A percentile compares a stretch with the other conserved stretches of the same genome.
Evolutionary conservation across 1,139 yeast genomes (phyloP).

Genomic region (Pichia sp.): DNA sequence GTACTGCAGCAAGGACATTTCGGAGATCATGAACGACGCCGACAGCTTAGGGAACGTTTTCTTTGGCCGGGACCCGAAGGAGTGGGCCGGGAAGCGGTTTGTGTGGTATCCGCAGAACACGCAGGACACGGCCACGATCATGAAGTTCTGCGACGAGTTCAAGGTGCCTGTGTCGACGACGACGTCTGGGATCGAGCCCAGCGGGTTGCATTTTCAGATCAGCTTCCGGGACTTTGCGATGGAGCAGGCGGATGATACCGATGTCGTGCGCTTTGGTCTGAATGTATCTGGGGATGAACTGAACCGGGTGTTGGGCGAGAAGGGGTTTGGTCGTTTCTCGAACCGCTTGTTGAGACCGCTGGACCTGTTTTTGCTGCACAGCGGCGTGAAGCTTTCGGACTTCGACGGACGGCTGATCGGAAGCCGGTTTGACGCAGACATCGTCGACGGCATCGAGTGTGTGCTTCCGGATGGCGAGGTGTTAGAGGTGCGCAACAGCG

Average conservation of each 20-base stretch:
- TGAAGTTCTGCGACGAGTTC: conserved; percentile 26
- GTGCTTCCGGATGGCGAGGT: conserved; percentile 30
- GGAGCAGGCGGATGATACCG: neutral
- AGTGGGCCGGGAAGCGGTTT: conserved; percentile 25
- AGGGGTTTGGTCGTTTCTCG: conserved; percentile 1
- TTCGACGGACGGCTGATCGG: conserved; percentile 11
- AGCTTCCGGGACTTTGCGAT: conserved; percentile 15
- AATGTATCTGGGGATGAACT: conserved; percentile 6
- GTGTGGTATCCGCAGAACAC: conserved; percentile 24
- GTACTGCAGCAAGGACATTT: conserved; percentile 33
- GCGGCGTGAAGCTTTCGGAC: conserved; percentile 20
- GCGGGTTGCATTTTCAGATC: conserved; percentile 19
- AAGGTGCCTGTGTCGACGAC: conserved; percentile 25
- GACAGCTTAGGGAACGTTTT: conserved; percentile 42
- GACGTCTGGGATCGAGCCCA: conserved; percentile 7
- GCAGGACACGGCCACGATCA: conserved; percentile 22
- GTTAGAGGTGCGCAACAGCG: conserved; percentile 7
- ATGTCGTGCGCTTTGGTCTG: neutral
- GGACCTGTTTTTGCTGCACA: conserved; percentile 21
- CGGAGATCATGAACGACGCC: conserved; percentile 34
- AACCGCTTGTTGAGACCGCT: conserved; percentile 10
- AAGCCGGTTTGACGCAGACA: conserved; percentile 15
- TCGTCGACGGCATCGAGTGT: conserved; percentile 19
- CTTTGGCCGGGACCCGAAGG: conserved; percentile 33
- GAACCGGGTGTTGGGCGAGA: conserved; percentile 4